These are phyloP conservation scores for Coprinopsis marcescibilis DNA, from an alignment of 768 basidiomycete species.

Conservation along the genomic window DNA sequence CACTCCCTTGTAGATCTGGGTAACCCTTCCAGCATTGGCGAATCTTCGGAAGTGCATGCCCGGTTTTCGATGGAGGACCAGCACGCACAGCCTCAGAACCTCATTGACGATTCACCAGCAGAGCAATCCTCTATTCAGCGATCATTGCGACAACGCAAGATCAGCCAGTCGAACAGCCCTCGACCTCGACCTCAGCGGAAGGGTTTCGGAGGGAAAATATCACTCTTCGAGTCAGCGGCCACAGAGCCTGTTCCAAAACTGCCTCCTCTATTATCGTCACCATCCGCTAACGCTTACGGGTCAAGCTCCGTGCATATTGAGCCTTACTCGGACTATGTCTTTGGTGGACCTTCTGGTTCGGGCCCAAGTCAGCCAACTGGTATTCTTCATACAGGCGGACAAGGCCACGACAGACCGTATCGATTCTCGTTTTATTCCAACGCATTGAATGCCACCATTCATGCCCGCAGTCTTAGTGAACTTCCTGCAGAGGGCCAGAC, in stretches of 20 bases:
- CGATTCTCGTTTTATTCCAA: constrained; percentile 99
- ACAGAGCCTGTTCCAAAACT: constrained; percentile 30
- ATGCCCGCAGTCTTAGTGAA: constrained; percentile 88
- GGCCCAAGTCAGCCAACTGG: constrained; percentile 22
- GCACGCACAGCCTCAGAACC: constrained; percentile 7
- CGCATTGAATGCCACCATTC: constrained; percentile 85
- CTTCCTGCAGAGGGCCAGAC: constrained; percentile 90
- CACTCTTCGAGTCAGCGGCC: constrained; percentile 70
- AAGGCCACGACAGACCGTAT: constrained; percentile 82
- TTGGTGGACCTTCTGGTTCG: constrained; percentile 16
- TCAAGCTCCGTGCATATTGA: constrained; percentile 17
- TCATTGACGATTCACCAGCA: constrained; percentile 7
- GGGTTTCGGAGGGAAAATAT: constrained; percentile 76
- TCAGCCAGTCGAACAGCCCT: constrained; percentile 71
- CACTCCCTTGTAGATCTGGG: constrained; percentile 2
- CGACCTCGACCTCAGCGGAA: constrained; percentile 55
- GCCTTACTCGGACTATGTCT: constrained; percentile 23
- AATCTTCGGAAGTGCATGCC: not conserved
- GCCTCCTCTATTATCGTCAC: constrained; percentile 40
- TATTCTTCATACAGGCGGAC: constrained; percentile 31
- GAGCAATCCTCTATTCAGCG: constrained; percentile 21
- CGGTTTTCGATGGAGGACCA: constrained; percentile 4
- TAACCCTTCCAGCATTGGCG: not conserved
- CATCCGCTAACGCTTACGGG: constrained; percentile 23
- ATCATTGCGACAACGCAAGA: constrained; percentile 70